A percentile compares a stretch with the other conserved stretches of the same genome.
phyloP scores from a whole-genome alignment of 2,329 filamentous ascomycete species.

The Paecilomyces variotii region DNA sequence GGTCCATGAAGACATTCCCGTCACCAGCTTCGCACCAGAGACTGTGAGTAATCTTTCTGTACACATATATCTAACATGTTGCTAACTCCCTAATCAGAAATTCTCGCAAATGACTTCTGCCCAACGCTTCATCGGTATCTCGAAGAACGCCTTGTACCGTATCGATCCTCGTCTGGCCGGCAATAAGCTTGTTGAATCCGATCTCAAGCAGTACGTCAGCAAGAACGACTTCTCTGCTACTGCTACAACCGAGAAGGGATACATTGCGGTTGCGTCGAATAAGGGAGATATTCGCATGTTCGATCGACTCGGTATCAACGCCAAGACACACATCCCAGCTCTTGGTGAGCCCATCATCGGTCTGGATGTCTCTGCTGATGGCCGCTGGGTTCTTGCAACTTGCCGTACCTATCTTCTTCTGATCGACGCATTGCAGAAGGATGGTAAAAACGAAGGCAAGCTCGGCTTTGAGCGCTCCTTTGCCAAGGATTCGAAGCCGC shows the following conservation, averaged over 20 bases:
- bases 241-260: conserved; percentile 91
- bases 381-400: conserved; percentile 89
- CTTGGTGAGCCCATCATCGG: conserved; percentile 92
- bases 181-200: conserved; percentile 83
- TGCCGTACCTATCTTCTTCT: conserved; percentile 91
- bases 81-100: conserved; percentile 50
- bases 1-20: conserved; percentile 89
- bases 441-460: conserved; percentile 93
- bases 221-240: conserved; percentile 97
- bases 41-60: conserved; percentile 44
- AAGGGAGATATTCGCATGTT: conserved; percentile 97
- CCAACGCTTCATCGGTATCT: conserved; percentile 90
- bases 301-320: conserved; percentile 90
- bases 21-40: conserved; percentile 86
- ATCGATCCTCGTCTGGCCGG: conserved; percentile 85
- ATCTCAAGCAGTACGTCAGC: conserved; percentile 91
- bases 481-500: conserved; percentile 84
- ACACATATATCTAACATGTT: conserved; percentile 3
- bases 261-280: conserved; percentile 93
- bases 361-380: conserved; percentile 89
- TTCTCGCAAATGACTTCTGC: conserved; percentile 95
- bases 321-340: conserved; percentile 93
- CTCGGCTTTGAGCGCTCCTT: conserved; percentile 96
- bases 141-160: conserved; percentile 84
- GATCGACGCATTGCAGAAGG: conserved; percentile 82